Percentiles rank a stretch among this genome's conserved stretches.
Conservation (phyloP, 192 early-diverging fungal genomes). For the Coemansia sp. region DNA sequence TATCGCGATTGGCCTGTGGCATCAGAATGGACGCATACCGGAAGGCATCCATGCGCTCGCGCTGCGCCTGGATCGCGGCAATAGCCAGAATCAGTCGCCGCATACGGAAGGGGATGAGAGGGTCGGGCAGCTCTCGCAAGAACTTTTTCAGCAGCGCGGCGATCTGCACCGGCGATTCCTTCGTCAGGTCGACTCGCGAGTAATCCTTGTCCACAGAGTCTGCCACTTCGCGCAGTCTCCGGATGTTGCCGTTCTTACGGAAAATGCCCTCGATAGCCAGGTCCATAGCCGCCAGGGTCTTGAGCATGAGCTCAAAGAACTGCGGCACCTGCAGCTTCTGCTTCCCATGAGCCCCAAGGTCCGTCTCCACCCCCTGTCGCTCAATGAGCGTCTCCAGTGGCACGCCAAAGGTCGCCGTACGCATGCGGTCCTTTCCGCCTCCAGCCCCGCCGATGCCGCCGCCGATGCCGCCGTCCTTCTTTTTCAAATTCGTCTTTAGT, state of each 20-base stretch:
- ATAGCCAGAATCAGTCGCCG: slow-evolving; percentile 80
- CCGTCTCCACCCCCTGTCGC: slow-evolving; percentile 78
- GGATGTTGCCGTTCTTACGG: slow-evolving; percentile 97
- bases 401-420: slow-evolving; percentile 88
- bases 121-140: slow-evolving; percentile 92
- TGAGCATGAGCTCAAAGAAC: slow-evolving; percentile 81
- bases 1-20: slow-evolving; percentile 88
- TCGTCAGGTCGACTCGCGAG: slow-evolving; percentile 62
- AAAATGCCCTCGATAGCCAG: slow-evolving; percentile 93
- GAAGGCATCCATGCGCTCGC: slow-evolving; percentile 63
- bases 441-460: slow-evolving; percentile 4
- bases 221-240: slow-evolving; percentile 79
- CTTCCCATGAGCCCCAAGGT: slow-evolving; percentile 62
- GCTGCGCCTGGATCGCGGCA: slow-evolving; percentile 62
- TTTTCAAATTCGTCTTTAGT: slow-evolving; percentile 63
- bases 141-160: slow-evolving; percentile 97
- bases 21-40: slow-evolving; percentile 82
- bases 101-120: slow-evolving; percentile 86
- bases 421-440: slow-evolving; percentile 45
- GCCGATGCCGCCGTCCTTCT: slow-evolving; percentile 43
- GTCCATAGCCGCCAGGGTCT: slow-evolving; percentile 66
- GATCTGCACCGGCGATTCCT: slow-evolving; percentile 83
- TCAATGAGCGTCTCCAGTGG: slow-evolving; percentile 82
- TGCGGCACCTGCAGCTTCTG: slow-evolving; percentile 73
- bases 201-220: slow-evolving; percentile 87